Percentiles rank a stretch among this genome's conserved stretches.
Conservation (phyloP, 2,329 filamentous ascomycete genomes). For the Pezicula neosporulosa region DNA sequence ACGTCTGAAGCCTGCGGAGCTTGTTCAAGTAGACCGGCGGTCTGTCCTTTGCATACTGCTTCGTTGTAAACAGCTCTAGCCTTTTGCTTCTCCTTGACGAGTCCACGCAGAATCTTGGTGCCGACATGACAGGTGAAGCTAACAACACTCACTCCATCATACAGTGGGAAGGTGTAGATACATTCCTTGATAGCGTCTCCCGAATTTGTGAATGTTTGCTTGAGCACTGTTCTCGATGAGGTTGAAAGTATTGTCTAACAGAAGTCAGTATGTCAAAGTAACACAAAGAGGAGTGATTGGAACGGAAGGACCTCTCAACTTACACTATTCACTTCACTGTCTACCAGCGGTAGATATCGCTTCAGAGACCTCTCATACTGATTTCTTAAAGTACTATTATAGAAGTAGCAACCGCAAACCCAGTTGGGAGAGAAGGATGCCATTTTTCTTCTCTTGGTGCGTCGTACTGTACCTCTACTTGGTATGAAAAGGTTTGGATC, state of each 20-base stretch:
- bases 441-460: no score
- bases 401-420: no score
- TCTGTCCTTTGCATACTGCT: slow-evolving; percentile 55
- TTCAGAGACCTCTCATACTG: no score
- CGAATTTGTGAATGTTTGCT: slow-evolving; percentile 57
- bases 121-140: slow-evolving; percentile 63
- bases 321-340: neutral
- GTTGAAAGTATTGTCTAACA: slow-evolving; percentile 49
- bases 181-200: slow-evolving; percentile 46
- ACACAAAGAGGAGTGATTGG: neutral
- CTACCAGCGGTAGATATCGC: neutral
- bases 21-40: slow-evolving; percentile 64
- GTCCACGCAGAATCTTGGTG: slow-evolving; percentile 54
- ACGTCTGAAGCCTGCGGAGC: slow-evolving; percentile 57
- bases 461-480: no score
- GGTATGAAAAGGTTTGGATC: no score
- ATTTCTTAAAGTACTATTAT: no score
- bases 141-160: slow-evolving; percentile 68
- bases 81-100: slow-evolving; percentile 63
- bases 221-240: slow-evolving; percentile 41
- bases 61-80: slow-evolving; percentile 57
- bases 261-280: neutral
- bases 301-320: neutral
- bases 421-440: no score
- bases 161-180: slow-evolving; percentile 67